A percentile compares a stretch with the other conserved stretches of the same genome.
Evolutionary conservation across 768 basidiomycete genomes (phyloP).

Genomic region (Pleurotus salmoneostramineus): DNA sequence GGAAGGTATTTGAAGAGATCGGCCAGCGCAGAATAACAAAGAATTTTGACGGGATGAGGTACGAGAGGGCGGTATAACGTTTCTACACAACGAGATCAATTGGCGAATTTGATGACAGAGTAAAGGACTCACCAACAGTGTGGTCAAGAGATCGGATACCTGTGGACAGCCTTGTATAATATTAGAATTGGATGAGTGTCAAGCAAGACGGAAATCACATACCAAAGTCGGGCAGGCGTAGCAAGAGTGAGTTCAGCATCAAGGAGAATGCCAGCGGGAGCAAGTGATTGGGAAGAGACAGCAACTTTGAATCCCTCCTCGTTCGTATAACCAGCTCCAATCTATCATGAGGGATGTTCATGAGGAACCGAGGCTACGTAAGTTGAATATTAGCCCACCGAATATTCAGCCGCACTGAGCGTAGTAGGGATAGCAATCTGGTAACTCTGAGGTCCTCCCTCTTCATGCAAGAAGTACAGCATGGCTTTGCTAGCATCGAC

Average conservation of each 20-base stretch:
- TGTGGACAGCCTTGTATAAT: conserved; percentile 59
- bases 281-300: conserved; percentile 52
- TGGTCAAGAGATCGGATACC: conserved; percentile 80
- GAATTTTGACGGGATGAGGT: conserved; percentile 54
- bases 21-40: conserved; percentile 62
- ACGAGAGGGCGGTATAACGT: conserved; percentile 55
- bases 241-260: conserved; percentile 71
- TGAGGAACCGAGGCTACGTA: neutral
- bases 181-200: conserved; percentile 1
- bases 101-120: neutral
- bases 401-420: conserved; percentile 75
- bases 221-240: conserved; percentile 79
- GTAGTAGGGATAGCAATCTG: conserved; percentile 85
- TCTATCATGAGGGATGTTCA: conserved; percentile 24
- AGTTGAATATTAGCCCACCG: conserved; percentile 31
- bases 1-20: conserved; percentile 77
- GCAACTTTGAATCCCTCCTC: conserved; percentile 64
- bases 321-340: conserved; percentile 67
- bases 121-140: conserved; percentile 49
- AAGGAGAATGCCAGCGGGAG: conserved; percentile 70
- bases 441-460: conserved; percentile 47
- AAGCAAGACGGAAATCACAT: conserved; percentile 17
- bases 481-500: conserved; percentile 78
- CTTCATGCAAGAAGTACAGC: conserved; percentile 56
- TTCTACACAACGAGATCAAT: conserved; percentile 33